Evolutionary conservation across 2,329 filamentous ascomycete species (phyloP).

Genomic region (Calonectria crousiana): DNA sequence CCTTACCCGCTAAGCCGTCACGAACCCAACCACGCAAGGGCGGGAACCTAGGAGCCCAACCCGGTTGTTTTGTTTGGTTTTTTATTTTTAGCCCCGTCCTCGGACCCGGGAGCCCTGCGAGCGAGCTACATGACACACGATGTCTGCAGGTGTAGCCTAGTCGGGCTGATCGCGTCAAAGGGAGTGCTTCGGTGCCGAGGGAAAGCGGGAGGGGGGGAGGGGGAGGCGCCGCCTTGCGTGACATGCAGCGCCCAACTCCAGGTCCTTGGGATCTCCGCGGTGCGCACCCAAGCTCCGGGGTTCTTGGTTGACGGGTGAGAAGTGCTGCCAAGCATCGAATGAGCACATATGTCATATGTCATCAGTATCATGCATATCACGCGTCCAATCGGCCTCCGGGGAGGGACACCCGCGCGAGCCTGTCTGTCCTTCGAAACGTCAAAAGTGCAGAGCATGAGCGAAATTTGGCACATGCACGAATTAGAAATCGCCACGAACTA

Average conservation of each 20-base stretch:
- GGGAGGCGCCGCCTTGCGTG: not conserved
- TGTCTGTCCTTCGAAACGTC: not conserved
- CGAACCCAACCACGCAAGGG: not conserved
- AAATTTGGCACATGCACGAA: constrained; percentile 2
- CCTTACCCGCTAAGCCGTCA: constrained; percentile 1
- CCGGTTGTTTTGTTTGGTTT: not conserved
- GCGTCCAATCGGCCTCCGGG: not conserved
- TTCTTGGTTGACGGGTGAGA: not conserved
- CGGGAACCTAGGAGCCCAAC: constrained; percentile 3
- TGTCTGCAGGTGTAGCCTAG: not conserved
- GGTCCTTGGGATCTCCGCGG: not conserved
- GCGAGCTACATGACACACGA: not conserved
- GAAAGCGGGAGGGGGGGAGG: not conserved
- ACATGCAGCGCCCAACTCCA: not conserved
- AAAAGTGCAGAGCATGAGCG: not conserved
- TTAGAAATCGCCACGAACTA: constrained; percentile 8
- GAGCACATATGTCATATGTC: not conserved
- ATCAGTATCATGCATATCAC: not conserved
- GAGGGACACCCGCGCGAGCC: too few relatives aligned
- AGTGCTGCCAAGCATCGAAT: not conserved
- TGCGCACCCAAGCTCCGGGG: not conserved
- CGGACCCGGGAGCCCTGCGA: not conserved
- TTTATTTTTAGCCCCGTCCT: not conserved
- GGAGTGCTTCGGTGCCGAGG: not conserved
- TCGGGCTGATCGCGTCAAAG: not conserved